Evolutionary conservation across 2,329 filamentous ascomycete species (phyloP).

Genomic region (Neoscytalidium dimidiatum): DNA sequence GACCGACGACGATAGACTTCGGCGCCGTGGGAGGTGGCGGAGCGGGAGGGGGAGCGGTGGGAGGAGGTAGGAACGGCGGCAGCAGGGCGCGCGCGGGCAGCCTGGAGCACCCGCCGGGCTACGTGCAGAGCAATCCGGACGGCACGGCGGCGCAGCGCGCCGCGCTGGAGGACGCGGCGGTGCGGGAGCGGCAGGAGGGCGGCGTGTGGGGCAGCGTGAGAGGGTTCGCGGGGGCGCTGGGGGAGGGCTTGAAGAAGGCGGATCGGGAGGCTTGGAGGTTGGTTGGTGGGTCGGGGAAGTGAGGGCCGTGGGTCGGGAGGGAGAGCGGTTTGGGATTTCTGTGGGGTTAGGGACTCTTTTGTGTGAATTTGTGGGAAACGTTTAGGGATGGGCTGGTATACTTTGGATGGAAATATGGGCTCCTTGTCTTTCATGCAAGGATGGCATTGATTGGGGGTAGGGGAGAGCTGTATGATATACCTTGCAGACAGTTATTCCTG

Average conservation of each 20-base stretch:
- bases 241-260: conserved; percentile 19
- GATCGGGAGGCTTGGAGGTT: conserved; percentile 20
- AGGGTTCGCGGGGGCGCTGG: conserved; percentile 38
- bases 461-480: no score
- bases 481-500: no score
- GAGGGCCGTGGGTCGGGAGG: background rate
- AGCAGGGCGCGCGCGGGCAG: conserved; percentile 20
- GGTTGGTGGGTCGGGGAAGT: conserved; percentile 12
- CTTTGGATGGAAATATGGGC: no score
- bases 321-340: no score
- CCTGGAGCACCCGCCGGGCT: conserved; percentile 49
- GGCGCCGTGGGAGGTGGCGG: conserved; percentile 34
- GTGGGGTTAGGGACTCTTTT: no score
- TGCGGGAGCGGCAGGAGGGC: conserved; percentile 23
- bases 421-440: no score
- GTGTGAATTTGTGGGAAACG: no score
- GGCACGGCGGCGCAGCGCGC: conserved; percentile 29
- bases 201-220: conserved; percentile 35
- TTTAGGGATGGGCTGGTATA: no score
- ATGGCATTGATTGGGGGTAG: no score
- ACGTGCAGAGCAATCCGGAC: conserved; percentile 47
- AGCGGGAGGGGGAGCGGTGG: no score
- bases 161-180: conserved; percentile 31
- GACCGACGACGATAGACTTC: conserved; percentile 40
- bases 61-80: no score